phyloP scores from a whole-genome alignment of 1,139 yeast species.

The Wickerhamiella infanticola region DNA sequence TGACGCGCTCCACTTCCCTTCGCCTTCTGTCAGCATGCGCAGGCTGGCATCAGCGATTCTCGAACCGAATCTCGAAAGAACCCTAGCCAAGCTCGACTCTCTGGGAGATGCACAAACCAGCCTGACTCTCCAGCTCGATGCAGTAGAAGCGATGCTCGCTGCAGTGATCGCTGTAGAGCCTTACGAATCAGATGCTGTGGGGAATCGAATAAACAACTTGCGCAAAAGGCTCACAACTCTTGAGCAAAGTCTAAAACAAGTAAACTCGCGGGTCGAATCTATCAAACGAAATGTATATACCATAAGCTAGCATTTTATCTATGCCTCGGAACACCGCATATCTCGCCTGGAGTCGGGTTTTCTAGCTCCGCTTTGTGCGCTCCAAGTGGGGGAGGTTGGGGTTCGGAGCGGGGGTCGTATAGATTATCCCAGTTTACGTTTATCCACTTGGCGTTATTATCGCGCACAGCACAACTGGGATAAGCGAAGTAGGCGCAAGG shows the following conservation, averaged over 20 bases:
- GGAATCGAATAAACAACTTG: conserved; percentile 2
- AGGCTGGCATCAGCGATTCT: conserved; percentile 10
- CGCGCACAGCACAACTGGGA: too few species aligned
- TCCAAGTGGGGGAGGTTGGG: too few species aligned
- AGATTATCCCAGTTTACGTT: too few species aligned
- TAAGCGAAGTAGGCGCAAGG: too few species aligned
- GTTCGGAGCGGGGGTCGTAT: too few species aligned
- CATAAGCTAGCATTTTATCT: too few species aligned
- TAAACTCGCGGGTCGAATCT: not conserved
- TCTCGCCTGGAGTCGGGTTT: too few species aligned
- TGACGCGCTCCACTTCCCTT: not conserved
- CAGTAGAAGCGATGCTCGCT: conserved; percentile 8
- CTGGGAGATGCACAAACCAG: conserved; percentile 11
- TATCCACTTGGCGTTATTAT: too few species aligned
- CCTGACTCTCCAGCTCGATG: conserved; percentile 9
- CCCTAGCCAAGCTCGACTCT: conserved; percentile 8
- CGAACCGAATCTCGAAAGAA: conserved; percentile 11
- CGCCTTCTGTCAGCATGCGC: conserved; percentile 9
- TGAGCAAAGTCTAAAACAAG: not conserved
- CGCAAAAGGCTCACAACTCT: conserved; percentile 3
- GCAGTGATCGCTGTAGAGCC: conserved; percentile 5
- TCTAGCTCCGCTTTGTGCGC: too few species aligned
- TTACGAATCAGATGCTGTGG: not conserved
- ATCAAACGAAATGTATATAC: not conserved
- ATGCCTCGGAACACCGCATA: too few species aligned